Conservation (phyloP, 129 eudicot species). For the Tanacetum coccineum region DNA sequence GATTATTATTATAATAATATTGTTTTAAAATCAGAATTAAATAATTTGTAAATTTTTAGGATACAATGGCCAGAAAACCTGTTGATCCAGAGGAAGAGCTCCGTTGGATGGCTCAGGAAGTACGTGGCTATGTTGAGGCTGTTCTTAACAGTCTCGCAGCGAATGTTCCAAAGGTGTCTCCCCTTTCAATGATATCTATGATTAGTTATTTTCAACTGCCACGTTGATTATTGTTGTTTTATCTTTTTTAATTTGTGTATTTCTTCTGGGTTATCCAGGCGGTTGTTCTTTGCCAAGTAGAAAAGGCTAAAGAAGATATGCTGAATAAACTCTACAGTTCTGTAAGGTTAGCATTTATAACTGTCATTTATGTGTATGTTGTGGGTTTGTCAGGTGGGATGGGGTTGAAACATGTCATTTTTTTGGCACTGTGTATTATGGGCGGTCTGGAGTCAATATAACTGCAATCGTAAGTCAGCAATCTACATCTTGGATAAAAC, state of each 20-base stretch:
- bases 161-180: constrained; percentile 88
- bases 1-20: too few species aligned
- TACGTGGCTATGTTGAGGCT: constrained; percentile 98
- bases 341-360: constrained; percentile 57
- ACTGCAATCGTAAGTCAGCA: too few species aligned
- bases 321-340: constrained; percentile 94
- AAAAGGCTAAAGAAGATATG: constrained; percentile 99
- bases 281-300: constrained; percentile 98
- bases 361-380: not conserved
- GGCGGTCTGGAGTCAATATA: not conserved
- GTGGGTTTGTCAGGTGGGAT: too few species aligned
- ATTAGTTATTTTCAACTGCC: not conserved
- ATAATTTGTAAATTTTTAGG: constrained; percentile 36
- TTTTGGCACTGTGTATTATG: too few species aligned
- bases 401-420: too few species aligned
- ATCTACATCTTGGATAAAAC: too few species aligned
- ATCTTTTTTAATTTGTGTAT: not conserved
- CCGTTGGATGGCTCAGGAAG: constrained; percentile 99
- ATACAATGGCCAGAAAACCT: constrained; percentile 93
- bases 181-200: not conserved
- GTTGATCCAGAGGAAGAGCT: constrained; percentile 99
- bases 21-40: too few species aligned
- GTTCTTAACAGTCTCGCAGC: constrained; percentile 99
- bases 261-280: constrained; percentile 57
- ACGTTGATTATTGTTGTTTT: not conserved